Evolutionary conservation across 1,284 basidiomycete genomes (phyloP).

Genomic region (Trichosporon ovoides): DNA sequence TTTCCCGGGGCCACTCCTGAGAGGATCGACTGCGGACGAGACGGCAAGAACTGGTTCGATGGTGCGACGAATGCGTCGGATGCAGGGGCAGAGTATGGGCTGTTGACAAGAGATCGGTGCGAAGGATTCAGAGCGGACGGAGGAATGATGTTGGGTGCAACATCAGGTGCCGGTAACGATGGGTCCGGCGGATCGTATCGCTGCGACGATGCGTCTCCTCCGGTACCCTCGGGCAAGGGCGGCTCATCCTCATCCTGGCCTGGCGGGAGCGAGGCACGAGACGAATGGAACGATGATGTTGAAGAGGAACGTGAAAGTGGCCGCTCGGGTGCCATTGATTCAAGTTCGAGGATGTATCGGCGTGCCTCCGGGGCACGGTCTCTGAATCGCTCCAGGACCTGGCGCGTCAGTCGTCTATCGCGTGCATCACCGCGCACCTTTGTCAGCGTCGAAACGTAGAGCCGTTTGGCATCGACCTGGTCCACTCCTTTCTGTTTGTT

Average conservation of each 20-base stretch:
- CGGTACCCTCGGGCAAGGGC: background rate
- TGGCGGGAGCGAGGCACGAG: slow-evolving; percentile 34
- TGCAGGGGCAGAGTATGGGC: background rate
- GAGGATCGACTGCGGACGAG: slow-evolving; percentile 10
- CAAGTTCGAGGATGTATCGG: slow-evolving; percentile 74
- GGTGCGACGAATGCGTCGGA: background rate
- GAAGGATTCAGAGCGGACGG: slow-evolving; percentile 37
- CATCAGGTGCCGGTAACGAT: slow-evolving; percentile 38
- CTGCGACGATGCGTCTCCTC: background rate
- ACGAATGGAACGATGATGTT: slow-evolving; percentile 41
- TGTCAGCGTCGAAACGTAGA: slow-evolving; percentile 80
- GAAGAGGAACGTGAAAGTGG: slow-evolving; percentile 38
- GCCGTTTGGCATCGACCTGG: slow-evolving; percentile 74
- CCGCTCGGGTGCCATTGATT: slow-evolving; percentile 58
- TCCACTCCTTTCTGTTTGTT: slow-evolving; percentile 79
- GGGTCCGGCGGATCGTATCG: slow-evolving; percentile 39
- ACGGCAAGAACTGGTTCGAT: background rate
- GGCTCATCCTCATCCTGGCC: slow-evolving; percentile 10
- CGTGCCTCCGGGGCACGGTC: slow-evolving; percentile 74
- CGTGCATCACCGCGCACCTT: slow-evolving; percentile 56
- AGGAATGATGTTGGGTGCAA: slow-evolving; percentile 38
- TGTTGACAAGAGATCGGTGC: slow-evolving; percentile 37
- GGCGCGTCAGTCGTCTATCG: background rate
- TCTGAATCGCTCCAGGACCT: slow-evolving; percentile 19
- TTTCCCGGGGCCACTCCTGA: slow-evolving; percentile 1